phyloP scores from a whole-genome alignment of 1,139 yeast genomes.

The Pichia sp. region DNA sequence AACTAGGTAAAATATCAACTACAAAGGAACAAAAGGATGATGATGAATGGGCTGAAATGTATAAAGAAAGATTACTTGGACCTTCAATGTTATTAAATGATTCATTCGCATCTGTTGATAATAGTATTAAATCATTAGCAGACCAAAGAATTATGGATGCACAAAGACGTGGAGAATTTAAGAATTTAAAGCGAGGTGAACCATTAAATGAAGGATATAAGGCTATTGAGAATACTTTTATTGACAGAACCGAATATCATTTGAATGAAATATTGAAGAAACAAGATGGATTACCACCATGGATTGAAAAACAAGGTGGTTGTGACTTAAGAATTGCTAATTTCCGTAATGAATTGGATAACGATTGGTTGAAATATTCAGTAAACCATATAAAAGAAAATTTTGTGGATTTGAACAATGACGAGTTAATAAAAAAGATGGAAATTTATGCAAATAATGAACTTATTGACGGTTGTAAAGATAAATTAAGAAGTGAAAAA shows the following conservation, averaged over 20 bases:
- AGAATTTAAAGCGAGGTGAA: constrained; percentile 54
- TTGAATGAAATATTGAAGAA: constrained; percentile 63
- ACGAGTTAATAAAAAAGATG: constrained; percentile 17
- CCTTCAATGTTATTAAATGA: constrained; percentile 45
- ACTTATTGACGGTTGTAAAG: constrained; percentile 9
- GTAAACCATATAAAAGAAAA: constrained; percentile 29
- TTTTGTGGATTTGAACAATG: constrained; percentile 16
- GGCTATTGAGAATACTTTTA: constrained; percentile 32
- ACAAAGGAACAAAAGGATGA: constrained; percentile 16
- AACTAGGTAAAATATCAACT: constrained; percentile 36
- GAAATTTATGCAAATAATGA: constrained; percentile 12
- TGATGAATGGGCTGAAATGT: constrained; percentile 53
- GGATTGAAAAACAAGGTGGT: constrained; percentile 75
- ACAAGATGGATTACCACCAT: constrained; percentile 79
- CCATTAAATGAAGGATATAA: constrained; percentile 42
- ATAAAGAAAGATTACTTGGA: constrained; percentile 57
- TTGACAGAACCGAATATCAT: constrained; percentile 59
- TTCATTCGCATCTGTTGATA: constrained; percentile 41
- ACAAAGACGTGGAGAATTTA: constrained; percentile 63
- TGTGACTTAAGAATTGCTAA: constrained; percentile 41
- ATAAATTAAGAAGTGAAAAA: constrained; percentile 19
- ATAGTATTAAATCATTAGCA: constrained; percentile 59
- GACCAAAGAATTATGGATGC: constrained; percentile 71
- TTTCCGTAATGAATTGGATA: constrained; percentile 41
- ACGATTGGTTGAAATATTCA: constrained; percentile 39